These are phyloP conservation scores for Westerdykella ornata DNA, from an alignment of 2,329 filamentous ascomycete species.

Conservation along the genomic window DNA sequence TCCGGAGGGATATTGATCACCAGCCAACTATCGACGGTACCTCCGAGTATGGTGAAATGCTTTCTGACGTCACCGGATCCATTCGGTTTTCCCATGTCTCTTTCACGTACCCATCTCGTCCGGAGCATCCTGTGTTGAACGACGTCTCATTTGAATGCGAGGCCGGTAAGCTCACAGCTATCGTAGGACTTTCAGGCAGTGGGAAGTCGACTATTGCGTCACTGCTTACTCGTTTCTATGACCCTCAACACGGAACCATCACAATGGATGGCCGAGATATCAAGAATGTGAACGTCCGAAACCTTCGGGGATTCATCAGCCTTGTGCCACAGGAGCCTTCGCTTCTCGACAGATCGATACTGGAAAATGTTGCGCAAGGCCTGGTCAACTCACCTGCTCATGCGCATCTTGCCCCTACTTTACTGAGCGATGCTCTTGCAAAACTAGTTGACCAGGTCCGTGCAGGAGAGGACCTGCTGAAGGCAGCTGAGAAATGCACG, in stretches of 20 bases:
- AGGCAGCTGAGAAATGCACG: constrained; percentile 40
- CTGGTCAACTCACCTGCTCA: constrained; percentile 40
- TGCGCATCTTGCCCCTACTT: constrained; percentile 38
- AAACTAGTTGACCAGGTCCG: constrained; percentile 50
- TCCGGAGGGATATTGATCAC: constrained; percentile 53
- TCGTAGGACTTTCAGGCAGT: constrained; percentile 40
- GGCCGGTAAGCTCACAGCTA: constrained; percentile 38
- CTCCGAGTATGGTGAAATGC: constrained; percentile 21
- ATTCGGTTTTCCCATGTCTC: constrained; percentile 37
- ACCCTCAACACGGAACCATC: constrained; percentile 47
- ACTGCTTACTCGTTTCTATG: constrained; percentile 37
- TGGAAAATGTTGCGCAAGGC: constrained; percentile 50
- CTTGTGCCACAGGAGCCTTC: constrained; percentile 49
- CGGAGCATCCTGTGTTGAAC: constrained; percentile 36
- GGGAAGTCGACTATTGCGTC: constrained; percentile 40
- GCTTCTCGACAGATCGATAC: constrained; percentile 46
- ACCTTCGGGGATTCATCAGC: constrained; percentile 34
- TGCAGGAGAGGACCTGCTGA: constrained; percentile 45
- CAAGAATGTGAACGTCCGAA: constrained; percentile 33
- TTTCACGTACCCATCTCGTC: constrained; percentile 40
- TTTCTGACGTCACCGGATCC: constrained; percentile 41
- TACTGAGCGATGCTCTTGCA: constrained; percentile 47
- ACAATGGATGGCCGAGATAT: constrained; percentile 51
- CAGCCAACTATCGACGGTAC: constrained; percentile 36
- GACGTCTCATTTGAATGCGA: constrained; percentile 34